Percentiles rank a stretch among this genome's conserved stretches.
These are phyloP conservation scores for Thelonectria rubi DNA, from an alignment of 2,329 filamentous ascomycete genomes.

Conservation along the genomic window DNA sequence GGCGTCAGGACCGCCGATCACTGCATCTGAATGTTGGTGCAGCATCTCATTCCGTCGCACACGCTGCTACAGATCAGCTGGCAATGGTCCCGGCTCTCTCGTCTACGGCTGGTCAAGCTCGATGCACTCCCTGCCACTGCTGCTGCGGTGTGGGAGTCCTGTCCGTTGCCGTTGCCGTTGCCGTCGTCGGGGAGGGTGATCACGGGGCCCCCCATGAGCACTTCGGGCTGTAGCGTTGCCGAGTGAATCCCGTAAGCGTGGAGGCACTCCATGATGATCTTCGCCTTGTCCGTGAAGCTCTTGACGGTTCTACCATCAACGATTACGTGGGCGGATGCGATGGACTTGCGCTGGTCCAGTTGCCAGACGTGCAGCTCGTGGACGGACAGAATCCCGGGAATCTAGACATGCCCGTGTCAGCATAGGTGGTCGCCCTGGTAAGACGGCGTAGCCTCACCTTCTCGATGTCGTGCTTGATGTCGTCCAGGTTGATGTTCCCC, in stretches of 20 bases:
- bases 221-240: constrained; percentile 74
- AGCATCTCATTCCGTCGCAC: constrained; percentile 63
- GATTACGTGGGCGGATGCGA: constrained; percentile 75
- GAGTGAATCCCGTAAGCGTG: constrained; percentile 79
- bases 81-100: constrained; percentile 50
- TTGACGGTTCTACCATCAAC: constrained; percentile 65
- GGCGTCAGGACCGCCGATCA: constrained; percentile 30
- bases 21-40: constrained; percentile 41
- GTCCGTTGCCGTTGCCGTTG: neutral
- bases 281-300: constrained; percentile 68
- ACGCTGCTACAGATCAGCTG: constrained; percentile 61
- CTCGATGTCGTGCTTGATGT: constrained; percentile 75
- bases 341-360: constrained; percentile 73
- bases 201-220: constrained; percentile 25
- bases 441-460: constrained; percentile 51
- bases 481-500: constrained; percentile 63
- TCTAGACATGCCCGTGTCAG: constrained; percentile 50
- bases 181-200: constrained; percentile 15
- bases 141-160: constrained; percentile 21
- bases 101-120: constrained; percentile 25
- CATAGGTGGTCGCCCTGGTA: neutral
- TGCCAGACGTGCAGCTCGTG: constrained; percentile 81
- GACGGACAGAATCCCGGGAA: constrained; percentile 71
- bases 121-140: constrained; percentile 18
- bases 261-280: constrained; percentile 72